Percentiles rank a stretch among this genome's conserved stretches.
These are phyloP conservation scores for Tylopilus rubrobrunneus DNA, from an alignment of 768 basidiomycete genomes.

Conservation along the genomic window DNA sequence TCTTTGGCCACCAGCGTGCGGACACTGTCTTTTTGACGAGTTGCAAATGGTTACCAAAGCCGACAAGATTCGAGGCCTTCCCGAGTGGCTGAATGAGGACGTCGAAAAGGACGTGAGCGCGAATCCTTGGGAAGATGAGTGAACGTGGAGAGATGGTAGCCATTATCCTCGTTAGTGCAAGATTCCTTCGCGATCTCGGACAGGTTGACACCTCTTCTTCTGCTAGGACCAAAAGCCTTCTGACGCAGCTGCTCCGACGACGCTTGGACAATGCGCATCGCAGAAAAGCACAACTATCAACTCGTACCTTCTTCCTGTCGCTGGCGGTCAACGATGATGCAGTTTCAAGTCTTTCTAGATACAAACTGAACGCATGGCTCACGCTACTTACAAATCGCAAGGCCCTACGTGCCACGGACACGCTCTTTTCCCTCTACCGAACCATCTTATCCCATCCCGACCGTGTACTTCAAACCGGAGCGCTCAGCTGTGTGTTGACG, in stretches of 20 bases:
- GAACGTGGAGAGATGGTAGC: constrained; percentile 70
- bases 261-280: constrained; percentile 65
- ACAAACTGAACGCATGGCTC: too few species aligned
- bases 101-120: constrained; percentile 21
- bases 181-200: not conserved
- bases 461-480: too few species aligned
- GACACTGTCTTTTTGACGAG: constrained; percentile 63
- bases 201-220: not conserved
- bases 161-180: constrained; percentile 33
- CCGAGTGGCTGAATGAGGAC: constrained; percentile 26
- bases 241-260: constrained; percentile 67
- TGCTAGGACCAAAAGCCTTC: constrained; percentile 32
- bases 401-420: too few species aligned
- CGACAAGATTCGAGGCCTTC: not conserved
- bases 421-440: too few species aligned
- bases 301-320: constrained; percentile 77
- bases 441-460: too few species aligned
- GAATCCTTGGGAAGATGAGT: constrained; percentile 59
- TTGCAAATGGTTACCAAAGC: constrained; percentile 36
- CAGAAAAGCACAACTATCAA: constrained; percentile 84
- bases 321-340: too few species aligned
- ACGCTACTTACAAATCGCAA: too few species aligned
- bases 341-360: too few species aligned
- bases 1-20: constrained; percentile 62
- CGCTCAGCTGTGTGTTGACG: too few species aligned